A percentile compares a stretch with the other conserved stretches of the same genome.
phyloP scores from a whole-genome alignment of 2,329 filamentous ascomycete genomes.

The Leptographium wingfieldii region DNA sequence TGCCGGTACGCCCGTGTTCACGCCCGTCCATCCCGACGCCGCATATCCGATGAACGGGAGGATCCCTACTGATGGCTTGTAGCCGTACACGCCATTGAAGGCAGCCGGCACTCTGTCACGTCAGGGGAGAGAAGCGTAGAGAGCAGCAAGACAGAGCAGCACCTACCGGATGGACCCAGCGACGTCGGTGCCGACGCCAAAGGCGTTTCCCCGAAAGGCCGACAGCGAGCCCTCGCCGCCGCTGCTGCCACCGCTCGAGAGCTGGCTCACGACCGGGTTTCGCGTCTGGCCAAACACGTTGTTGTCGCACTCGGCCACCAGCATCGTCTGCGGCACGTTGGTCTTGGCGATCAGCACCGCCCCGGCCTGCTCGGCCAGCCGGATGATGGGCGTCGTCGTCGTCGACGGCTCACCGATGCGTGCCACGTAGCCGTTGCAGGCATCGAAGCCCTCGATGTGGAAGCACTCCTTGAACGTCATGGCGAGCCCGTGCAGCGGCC shows the following conservation, averaged over 20 bases:
- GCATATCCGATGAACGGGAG: conserved; percentile 12
- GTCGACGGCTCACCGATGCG: conserved; percentile 3
- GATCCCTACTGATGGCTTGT: conserved; percentile 16
- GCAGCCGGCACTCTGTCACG: conserved; percentile 16
- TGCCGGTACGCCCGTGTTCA: conserved; percentile 10
- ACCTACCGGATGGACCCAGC: conserved; percentile 11
- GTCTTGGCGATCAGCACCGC: conserved; percentile 18
- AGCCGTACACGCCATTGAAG: conserved; percentile 20
- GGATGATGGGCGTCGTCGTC: conserved; percentile 12
- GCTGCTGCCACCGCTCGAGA: conserved; percentile 23
- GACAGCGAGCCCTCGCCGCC: conserved; percentile 25
- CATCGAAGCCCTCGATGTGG: conserved; percentile 7
- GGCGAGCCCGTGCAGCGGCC: conserved; percentile 31
- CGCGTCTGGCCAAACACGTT: conserved; percentile 23
- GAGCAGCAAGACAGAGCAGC: not conserved
- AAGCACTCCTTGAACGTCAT: conserved; percentile 12
- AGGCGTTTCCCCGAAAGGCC: conserved; percentile 20
- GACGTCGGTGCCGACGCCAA: conserved; percentile 34
- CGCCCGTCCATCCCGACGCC: conserved; percentile 7
- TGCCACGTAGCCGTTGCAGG: conserved; percentile 6
- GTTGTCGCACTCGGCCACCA: conserved; percentile 21
- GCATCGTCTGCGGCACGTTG: conserved; percentile 17
- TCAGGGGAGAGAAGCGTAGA: not conserved
- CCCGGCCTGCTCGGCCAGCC: conserved; percentile 17
- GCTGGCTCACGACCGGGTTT: conserved; percentile 22